Evolutionary conservation across 768 basidiomycete genomes (phyloP).

Genomic region (Rhizopogon sp.): DNA sequence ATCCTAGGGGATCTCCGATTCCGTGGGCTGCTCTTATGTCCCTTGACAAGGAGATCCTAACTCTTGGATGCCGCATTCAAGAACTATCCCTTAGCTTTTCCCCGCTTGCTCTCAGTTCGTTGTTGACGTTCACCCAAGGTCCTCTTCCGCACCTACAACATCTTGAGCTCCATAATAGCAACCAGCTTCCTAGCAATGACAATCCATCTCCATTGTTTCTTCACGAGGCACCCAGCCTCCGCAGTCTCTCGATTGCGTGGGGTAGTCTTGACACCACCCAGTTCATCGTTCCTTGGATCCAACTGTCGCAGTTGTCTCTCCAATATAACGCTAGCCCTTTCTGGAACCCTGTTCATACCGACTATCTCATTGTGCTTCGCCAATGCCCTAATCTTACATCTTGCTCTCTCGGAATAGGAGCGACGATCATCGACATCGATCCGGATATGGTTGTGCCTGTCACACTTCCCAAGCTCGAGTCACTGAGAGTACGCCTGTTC

Average conservation of each 20-base stretch:
- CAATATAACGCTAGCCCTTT: constrained; percentile 22
- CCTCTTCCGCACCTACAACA: constrained; percentile 17
- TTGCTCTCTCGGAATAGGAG: constrained; percentile 23
- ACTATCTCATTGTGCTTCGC: constrained; percentile 20
- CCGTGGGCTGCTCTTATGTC: constrained; percentile 22
- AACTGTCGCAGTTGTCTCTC: constrained; percentile 22
- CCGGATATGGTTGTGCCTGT: constrained; percentile 12
- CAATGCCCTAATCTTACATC: constrained; percentile 21
- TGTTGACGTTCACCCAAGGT: constrained; percentile 23
- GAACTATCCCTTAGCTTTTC: constrained; percentile 17
- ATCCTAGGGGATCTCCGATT: constrained; percentile 16
- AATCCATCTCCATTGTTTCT: constrained; percentile 19
- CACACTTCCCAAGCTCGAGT: constrained; percentile 22
- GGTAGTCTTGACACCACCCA: constrained; percentile 18
- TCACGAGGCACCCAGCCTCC: constrained; percentile 22
- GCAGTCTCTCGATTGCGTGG: constrained; percentile 23
- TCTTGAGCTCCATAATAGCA: constrained; percentile 23
- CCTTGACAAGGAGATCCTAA: constrained; percentile 25
- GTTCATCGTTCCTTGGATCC: constrained; percentile 25
- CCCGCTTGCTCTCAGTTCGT: constrained; percentile 17
- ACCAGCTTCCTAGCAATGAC: constrained; percentile 18
- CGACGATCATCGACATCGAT: constrained; percentile 12
- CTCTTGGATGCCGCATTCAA: constrained; percentile 17
- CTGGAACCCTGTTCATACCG: constrained; percentile 25
- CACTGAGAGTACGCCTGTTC: constrained; percentile 21